Percentiles rank a stretch among this genome's conserved stretches.
phyloP scores from a whole-genome alignment of 257 asterid species.

The Knoxia roxburghii region DNA sequence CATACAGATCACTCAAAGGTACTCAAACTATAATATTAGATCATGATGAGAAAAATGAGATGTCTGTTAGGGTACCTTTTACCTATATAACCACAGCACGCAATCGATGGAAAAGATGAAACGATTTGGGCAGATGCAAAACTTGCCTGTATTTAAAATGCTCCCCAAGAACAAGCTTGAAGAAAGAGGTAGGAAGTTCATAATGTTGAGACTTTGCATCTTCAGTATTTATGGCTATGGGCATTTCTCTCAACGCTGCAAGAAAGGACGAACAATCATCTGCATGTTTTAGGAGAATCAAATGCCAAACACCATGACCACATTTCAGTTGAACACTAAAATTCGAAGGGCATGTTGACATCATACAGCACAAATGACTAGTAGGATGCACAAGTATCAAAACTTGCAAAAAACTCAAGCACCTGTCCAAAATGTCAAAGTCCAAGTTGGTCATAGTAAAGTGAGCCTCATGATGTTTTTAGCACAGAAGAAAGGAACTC shows the following conservation, averaged over 20 bases:
- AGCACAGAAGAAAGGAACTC: not conserved
- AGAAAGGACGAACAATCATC: conserved; percentile 20
- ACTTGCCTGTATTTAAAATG: conserved; percentile 80
- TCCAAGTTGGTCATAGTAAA: not conserved
- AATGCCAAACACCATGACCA: not conserved
- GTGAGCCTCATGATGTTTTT: no score
- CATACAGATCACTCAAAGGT: not conserved
- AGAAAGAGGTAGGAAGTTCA: conserved; percentile 88
- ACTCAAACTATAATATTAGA: not conserved
- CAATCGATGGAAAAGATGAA: not conserved
- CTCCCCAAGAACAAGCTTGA: conserved; percentile 83
- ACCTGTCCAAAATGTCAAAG: not conserved
- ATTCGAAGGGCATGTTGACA: not conserved
- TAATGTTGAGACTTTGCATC: conserved; percentile 76
- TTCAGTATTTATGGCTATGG: conserved; percentile 80
- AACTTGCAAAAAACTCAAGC: not conserved
- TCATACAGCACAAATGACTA: not conserved
- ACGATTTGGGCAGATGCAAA: not conserved
- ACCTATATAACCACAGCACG: not conserved
- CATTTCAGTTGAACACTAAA: not conserved
- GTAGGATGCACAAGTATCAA: not conserved
- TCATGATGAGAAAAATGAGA: not conserved
- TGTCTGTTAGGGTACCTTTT: not conserved
- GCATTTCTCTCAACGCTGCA: conserved; percentile 82
- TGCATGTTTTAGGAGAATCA: not conserved